These are phyloP conservation scores for Eustoma russellianum DNA, from an alignment of 257 asterid genomes.

Conservation along the genomic window DNA sequence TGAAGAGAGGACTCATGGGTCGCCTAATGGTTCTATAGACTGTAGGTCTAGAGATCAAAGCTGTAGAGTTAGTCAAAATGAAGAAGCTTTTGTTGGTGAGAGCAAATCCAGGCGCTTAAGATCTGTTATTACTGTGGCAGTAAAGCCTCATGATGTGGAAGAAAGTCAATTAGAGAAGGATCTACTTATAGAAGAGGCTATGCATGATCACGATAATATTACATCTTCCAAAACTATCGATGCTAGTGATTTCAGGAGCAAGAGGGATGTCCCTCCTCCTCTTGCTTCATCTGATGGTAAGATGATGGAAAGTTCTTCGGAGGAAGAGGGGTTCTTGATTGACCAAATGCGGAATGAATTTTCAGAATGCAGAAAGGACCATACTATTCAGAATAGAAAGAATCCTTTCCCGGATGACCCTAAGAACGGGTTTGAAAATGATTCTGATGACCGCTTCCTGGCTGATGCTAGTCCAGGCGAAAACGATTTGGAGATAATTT, in stretches of 20 bases:
- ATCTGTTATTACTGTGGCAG: slow-evolving; percentile 55
- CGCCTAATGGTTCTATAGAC: slow-evolving; percentile 30
- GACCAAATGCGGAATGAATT: slow-evolving; percentile 3
- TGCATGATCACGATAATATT: slow-evolving; percentile 42
- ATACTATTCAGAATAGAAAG: slow-evolving; percentile 8
- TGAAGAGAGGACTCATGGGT: slow-evolving; percentile 25
- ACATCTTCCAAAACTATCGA: slow-evolving; percentile 56
- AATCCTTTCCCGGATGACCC: slow-evolving; percentile 13
- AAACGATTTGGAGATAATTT: slow-evolving; percentile 46
- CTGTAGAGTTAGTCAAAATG: slow-evolving; percentile 21
- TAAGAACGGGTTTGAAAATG: slow-evolving; percentile 17
- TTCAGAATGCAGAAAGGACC: slow-evolving; percentile 11
- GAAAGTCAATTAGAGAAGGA: slow-evolving; percentile 33
- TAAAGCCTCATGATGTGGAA: slow-evolving; percentile 25
- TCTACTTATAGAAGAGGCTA: slow-evolving; percentile 46
- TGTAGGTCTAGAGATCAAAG: slow-evolving; percentile 23
- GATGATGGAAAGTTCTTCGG: slow-evolving; percentile 21
- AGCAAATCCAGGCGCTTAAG: slow-evolving; percentile 49
- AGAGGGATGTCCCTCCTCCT: slow-evolving; percentile 25
- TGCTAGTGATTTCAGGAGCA: slow-evolving; percentile 34
- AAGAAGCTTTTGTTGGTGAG: slow-evolving; percentile 22
- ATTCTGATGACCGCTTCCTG: slow-evolving; percentile 13
- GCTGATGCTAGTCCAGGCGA: slow-evolving; percentile 27
- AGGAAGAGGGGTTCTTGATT: slow-evolving; percentile 11
- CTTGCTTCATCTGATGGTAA: slow-evolving; percentile 17